These are phyloP conservation scores for Talaromyces amestolkiae DNA, from an alignment of 2,329 filamentous ascomycete species.

Conservation along the genomic window DNA sequence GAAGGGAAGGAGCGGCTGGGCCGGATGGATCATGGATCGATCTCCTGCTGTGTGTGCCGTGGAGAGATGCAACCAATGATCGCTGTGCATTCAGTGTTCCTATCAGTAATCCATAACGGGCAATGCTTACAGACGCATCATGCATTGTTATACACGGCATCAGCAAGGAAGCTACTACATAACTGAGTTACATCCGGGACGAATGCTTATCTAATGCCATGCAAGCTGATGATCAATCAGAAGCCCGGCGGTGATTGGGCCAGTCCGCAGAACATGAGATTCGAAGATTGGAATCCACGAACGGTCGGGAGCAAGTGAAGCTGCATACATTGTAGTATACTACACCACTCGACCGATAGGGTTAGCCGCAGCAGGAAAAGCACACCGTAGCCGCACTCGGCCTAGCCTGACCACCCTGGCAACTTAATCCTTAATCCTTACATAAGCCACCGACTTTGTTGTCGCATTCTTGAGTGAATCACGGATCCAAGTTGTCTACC, in stretches of 20 bases:
- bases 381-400: slow-evolving; percentile 10
- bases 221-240: not conserved
- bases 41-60: not conserved
- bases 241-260: not conserved
- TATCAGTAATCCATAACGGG: no score
- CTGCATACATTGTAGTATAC: not conserved
- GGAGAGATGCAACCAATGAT: slow-evolving; percentile 8
- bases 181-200: not conserved
- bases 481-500: no score
- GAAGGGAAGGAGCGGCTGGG: not conserved
- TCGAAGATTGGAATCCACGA: not conserved
- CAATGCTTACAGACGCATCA: not conserved
- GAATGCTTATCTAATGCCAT: not conserved
- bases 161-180: not conserved
- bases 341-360: not conserved
- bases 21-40: not conserved
- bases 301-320: not conserved
- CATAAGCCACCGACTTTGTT: no score
- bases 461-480: no score
- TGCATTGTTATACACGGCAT: not conserved
- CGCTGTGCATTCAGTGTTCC: no score
- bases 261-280: not conserved
- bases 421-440: no score
- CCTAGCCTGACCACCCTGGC: not conserved
- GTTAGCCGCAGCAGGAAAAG: not conserved